phyloP scores from a whole-genome alignment of 345 rosid genomes.

The Corchorus capsularis region DNA sequence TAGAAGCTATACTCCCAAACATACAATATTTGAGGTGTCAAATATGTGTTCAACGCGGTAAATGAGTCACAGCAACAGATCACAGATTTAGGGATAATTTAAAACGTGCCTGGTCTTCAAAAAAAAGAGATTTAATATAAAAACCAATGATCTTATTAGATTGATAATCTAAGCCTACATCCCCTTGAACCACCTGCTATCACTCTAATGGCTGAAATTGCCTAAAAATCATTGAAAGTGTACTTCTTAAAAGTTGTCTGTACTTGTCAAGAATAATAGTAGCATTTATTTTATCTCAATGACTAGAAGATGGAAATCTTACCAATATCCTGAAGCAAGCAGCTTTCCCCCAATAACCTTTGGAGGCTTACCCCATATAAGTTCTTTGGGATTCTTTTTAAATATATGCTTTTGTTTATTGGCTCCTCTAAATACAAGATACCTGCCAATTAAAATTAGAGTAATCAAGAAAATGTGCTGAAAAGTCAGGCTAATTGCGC shows the following conservation, averaged over 20 bases:
- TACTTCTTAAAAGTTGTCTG: background rate
- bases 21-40: background rate
- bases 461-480: background rate
- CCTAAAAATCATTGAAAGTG: background rate
- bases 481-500: slow-evolving; percentile 7
- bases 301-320: slow-evolving; percentile 21
- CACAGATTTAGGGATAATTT: background rate
- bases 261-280: background rate
- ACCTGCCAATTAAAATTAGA: slow-evolving; percentile 41
- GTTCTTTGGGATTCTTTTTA: slow-evolving; percentile 81
- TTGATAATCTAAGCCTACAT: background rate
- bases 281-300: background rate
- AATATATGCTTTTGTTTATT: slow-evolving; percentile 91
- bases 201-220: background rate
- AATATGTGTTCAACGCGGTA: background rate
- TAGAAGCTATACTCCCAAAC: background rate
- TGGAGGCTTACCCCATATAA: slow-evolving; percentile 85
- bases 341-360: slow-evolving; percentile 83
- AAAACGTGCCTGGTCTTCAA: background rate
- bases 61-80: background rate
- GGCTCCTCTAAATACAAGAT: slow-evolving; percentile 86
- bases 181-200: background rate
- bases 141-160: background rate
- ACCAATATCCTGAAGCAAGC: slow-evolving; percentile 98
- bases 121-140: background rate